Evolutionary conservation across 305 asterid genomes (phyloP), one percentile per base, ranked within the genome.

Genomic region (Ajuga reptans): DNA sequence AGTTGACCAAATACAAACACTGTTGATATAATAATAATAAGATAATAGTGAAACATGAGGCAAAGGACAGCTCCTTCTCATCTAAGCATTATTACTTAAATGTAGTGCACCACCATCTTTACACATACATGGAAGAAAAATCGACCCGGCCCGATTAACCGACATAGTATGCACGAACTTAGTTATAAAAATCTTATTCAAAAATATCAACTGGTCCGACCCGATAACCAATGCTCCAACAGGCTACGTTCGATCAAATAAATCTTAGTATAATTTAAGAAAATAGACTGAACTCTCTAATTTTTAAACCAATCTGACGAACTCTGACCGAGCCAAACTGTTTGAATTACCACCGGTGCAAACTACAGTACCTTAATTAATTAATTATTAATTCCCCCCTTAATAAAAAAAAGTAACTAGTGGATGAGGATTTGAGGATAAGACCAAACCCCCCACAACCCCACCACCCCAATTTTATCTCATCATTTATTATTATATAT

Each of bases 391-490:
- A 21, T 0, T 51, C 7, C 16, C 15, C 60, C 58, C 43, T 70
- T 57, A 50, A 41, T n/a, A 74, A 21, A 57, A 72, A 72, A 60
- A 3, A 79, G 69, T 66, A 72, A 43, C 75, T 66, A 75, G 73
- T 73, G 80, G 86, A 75, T 80, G 85, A 87, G 79, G 82, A 75
- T 71, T 71, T 70, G 70, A 73, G 83, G 94, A 85, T 87, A 87
- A 85, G 91, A 80, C 89, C 91, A 65, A 80, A 68, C 47, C 65
- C 42, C 6, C 83, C n/a, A 29, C 61, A 1, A 21, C 51, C 16
- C 60, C 50, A 69, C 2, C 73, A n/a, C 59, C 59, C 64, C 9
- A 29, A 45, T 70, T 72, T 59, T 68, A 72, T 78, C 71, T 54
- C 74, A 46, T 60, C 78, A 70, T 65, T 52, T 75, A 73, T 71